Conservation (phyloP, 768 basidiomycete species). For the Roridomyces roridus region DNA sequence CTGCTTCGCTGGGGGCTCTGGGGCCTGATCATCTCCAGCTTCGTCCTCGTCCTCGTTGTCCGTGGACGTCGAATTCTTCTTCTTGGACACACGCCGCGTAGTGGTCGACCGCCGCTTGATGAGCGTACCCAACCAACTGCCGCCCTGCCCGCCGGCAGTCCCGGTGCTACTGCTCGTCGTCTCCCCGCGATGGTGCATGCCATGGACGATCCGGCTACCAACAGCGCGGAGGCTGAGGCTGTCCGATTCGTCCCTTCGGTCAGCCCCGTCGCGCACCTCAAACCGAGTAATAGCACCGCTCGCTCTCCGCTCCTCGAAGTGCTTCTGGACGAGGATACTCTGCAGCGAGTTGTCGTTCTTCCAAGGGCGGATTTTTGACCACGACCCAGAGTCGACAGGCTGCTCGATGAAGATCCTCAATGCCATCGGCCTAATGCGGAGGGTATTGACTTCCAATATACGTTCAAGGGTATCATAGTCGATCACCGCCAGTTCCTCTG, state of each 20-base stretch:
- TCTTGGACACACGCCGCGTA: conserved; percentile 21
- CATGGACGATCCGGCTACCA: conserved; percentile 28
- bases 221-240: conserved; percentile 23
- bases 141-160: not conserved
- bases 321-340: conserved; percentile 28
- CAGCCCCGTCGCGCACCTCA: conserved; percentile 30
- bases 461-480: conserved; percentile 31
- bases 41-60: conserved; percentile 9
- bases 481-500: conserved; percentile 26
- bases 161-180: not conserved
- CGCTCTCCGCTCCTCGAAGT: conserved; percentile 26
- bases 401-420: conserved; percentile 31
- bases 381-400: conserved; percentile 28
- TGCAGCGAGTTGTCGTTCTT: conserved; percentile 32
- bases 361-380: conserved; percentile 27
- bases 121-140: conserved; percentile 21
- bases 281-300: conserved; percentile 27
- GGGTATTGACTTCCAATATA: conserved; percentile 31
- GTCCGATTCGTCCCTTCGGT: conserved; percentile 27
- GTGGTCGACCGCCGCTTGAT: conserved; percentile 8
- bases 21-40: conserved; percentile 11
- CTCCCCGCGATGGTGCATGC: conserved; percentile 22
- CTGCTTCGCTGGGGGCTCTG: conserved; percentile 21
- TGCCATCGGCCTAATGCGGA: conserved; percentile 29
- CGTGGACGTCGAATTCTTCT: not conserved